These are phyloP conservation scores for Marasmius fiardii DNA, from an alignment of 1,284 basidiomycete genomes.

Conservation along the genomic window DNA sequence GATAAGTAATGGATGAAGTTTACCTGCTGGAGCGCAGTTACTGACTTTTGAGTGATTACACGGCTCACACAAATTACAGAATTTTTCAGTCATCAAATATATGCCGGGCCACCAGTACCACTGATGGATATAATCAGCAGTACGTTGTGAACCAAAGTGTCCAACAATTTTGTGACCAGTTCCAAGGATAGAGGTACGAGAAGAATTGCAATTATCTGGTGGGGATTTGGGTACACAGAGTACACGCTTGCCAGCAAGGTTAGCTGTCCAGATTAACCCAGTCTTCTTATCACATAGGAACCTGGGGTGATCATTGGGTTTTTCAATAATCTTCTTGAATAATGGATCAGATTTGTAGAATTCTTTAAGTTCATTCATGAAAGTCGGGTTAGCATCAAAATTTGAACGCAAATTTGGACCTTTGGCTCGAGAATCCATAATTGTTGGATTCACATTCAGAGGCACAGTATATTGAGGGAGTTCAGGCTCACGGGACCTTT, in stretches of 20 bases:
- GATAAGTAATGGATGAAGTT: slow-evolving; percentile 13
- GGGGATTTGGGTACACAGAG: slow-evolving; percentile 1
- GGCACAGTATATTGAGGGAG: no score
- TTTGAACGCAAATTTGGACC: neutral
- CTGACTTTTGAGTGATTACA: slow-evolving; percentile 16
- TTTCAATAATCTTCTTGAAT: no score
- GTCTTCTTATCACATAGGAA: neutral
- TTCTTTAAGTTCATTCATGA: neutral
- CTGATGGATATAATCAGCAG: no score
- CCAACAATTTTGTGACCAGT: slow-evolving; percentile 23
- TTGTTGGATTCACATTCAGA: neutral
- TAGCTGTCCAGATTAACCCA: slow-evolving; percentile 4
- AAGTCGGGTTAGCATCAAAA: neutral
- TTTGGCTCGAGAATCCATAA: no score
- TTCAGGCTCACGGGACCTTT: no score
- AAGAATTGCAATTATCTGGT: neutral
- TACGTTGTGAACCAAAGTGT: slow-evolving; percentile 24
- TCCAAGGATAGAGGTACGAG: slow-evolving; percentile 20
- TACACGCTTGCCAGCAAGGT: slow-evolving; percentile 2
- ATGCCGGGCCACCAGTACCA: no score
- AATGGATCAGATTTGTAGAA: neutral
- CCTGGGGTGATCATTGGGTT: neutral
- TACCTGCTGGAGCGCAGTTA: slow-evolving; percentile 12
- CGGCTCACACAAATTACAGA: slow-evolving; percentile 17
- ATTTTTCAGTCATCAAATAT: no score